Evolutionary conservation across 2,329 filamentous ascomycete species (phyloP).

Genomic region (Pyrenophora teres): DNA sequence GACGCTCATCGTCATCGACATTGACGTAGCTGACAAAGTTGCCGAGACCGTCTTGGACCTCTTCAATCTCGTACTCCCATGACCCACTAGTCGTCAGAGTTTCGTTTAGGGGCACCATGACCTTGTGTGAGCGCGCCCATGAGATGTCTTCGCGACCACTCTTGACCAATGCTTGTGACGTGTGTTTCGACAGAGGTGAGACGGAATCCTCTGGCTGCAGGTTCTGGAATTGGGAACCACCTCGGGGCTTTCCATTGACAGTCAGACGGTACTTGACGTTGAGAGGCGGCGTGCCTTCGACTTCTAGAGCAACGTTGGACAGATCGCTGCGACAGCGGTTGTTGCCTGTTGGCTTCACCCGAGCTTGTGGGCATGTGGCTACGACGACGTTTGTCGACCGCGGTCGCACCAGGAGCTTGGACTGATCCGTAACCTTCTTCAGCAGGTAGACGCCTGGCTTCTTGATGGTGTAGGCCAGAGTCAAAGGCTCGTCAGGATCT

Average conservation of each 20-base stretch:
- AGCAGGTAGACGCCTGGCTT: conserved; percentile 88
- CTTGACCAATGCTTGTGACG: conserved; percentile 62
- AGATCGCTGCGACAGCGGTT: conserved; percentile 85
- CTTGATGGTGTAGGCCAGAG: conserved; percentile 75
- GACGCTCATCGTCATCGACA: conserved; percentile 66
- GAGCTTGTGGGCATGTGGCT: conserved; percentile 81
- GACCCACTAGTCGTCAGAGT: conserved; percentile 77
- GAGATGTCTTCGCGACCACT: conserved; percentile 68
- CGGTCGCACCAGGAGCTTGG: conserved; percentile 88
- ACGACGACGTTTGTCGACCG: conserved; percentile 78
- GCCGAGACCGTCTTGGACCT: conserved; percentile 88
- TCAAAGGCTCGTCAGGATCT: conserved; percentile 62
- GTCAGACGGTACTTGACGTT: conserved; percentile 90
- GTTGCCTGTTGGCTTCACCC: conserved; percentile 66
- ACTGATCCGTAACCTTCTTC: conserved; percentile 84
- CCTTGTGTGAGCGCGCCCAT: conserved; percentile 77
- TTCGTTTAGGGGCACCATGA: conserved; percentile 87
- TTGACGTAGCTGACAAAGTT: conserved; percentile 79
- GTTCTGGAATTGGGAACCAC: conserved; percentile 83
- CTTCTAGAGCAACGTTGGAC: conserved; percentile 81
- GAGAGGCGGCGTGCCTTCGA: conserved; percentile 85
- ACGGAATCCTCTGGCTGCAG: conserved; percentile 86
- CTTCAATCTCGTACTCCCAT: conserved; percentile 90
- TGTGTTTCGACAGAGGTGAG: conserved; percentile 72
- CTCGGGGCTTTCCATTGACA: conserved; percentile 80